phyloP scores from a whole-genome alignment of 2,329 filamentous ascomycete species.

The Anthostomella pinea region DNA sequence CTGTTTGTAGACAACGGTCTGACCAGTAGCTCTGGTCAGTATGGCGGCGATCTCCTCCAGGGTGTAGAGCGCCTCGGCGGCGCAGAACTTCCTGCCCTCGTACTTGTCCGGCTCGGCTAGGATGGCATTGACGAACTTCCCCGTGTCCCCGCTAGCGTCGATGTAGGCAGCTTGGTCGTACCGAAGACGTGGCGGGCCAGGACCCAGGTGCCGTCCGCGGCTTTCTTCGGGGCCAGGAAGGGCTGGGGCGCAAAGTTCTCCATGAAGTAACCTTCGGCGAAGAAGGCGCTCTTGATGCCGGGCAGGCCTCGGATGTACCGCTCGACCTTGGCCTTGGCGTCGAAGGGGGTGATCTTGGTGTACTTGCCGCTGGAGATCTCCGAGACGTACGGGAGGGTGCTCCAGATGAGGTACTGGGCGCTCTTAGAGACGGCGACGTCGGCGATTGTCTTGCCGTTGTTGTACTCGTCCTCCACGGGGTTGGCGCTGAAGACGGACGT shows the following conservation, averaged over 20 bases:
- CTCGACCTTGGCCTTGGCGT: slow-evolving; percentile 39
- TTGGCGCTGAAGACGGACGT: slow-evolving; percentile 39
- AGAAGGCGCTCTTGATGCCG: slow-evolving; percentile 36
- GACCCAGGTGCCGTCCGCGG: slow-evolving; percentile 28
- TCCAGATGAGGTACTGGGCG: slow-evolving; percentile 40
- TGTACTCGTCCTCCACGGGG: no score
- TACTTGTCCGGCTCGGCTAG: slow-evolving; percentile 41
- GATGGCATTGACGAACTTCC: slow-evolving; percentile 40
- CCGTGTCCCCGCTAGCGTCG: slow-evolving; percentile 42
- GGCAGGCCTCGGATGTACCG: slow-evolving; percentile 35
- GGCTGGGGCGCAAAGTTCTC: slow-evolving; percentile 34
- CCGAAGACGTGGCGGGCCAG: slow-evolving; percentile 24
- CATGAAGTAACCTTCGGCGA: slow-evolving; percentile 42
- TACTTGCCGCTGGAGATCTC: slow-evolving; percentile 34
- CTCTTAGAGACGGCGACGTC: no score
- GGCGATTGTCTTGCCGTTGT: not conserved
- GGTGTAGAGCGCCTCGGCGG: slow-evolving; percentile 37
- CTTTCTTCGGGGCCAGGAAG: slow-evolving; percentile 29
- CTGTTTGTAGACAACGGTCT: slow-evolving; percentile 26
- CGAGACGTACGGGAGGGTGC: slow-evolving; percentile 32
- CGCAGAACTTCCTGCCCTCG: slow-evolving; percentile 42
- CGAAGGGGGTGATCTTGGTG: slow-evolving; percentile 36
- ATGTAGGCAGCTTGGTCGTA: slow-evolving; percentile 40
- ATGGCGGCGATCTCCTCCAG: slow-evolving; percentile 37
- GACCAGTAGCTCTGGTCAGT: slow-evolving; percentile 39